These are phyloP conservation scores for Tripterygium wilfordii DNA, from an alignment of 177 flowering plant genomes.

Conservation along the genomic window DNA sequence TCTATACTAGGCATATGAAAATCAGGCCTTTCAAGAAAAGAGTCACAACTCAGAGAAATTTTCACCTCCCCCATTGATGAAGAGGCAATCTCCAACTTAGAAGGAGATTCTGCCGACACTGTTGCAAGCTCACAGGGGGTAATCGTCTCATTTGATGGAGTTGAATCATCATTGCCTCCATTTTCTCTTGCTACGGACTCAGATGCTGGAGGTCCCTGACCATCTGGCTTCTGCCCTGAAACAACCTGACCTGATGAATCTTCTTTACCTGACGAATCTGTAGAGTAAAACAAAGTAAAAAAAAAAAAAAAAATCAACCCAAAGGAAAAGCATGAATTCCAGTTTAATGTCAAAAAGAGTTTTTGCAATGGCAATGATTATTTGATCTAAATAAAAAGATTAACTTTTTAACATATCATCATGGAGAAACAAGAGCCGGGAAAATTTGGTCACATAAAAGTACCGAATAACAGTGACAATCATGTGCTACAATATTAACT, in stretches of 20 bases:
- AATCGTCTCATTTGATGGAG: slow-evolving; percentile 16
- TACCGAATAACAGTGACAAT: no score
- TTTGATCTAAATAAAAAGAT: not conserved
- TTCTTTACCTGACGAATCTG: slow-evolving; percentile 17
- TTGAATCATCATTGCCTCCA: slow-evolving; percentile 4
- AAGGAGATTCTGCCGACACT: slow-evolving; percentile 9
- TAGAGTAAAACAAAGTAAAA: no score
- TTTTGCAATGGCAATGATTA: no score
- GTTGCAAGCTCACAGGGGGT: slow-evolving; percentile 15
- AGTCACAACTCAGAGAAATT: slow-evolving; percentile 33
- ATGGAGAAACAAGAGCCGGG: no score
- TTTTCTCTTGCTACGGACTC: slow-evolving; percentile 8
- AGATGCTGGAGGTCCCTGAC: slow-evolving; percentile 6
- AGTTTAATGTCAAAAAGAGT: not conserved
- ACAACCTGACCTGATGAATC: slow-evolving; percentile 8
- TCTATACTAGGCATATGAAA: slow-evolving; percentile 43
- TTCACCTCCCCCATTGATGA: slow-evolving; percentile 47
- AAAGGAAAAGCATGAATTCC: not conserved
- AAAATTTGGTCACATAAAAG: no score
- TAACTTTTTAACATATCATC: not conserved
- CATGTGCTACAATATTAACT: no score
- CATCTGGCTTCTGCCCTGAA: slow-evolving; percentile 8
- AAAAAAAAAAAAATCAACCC: not conserved
- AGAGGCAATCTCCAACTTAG: slow-evolving; percentile 38
- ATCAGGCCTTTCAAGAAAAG: slow-evolving; percentile 22